phyloP scores from a whole-genome alignment of 495 filamentous ascomycete species.

The Recurvomyces mirabilis region DNA sequence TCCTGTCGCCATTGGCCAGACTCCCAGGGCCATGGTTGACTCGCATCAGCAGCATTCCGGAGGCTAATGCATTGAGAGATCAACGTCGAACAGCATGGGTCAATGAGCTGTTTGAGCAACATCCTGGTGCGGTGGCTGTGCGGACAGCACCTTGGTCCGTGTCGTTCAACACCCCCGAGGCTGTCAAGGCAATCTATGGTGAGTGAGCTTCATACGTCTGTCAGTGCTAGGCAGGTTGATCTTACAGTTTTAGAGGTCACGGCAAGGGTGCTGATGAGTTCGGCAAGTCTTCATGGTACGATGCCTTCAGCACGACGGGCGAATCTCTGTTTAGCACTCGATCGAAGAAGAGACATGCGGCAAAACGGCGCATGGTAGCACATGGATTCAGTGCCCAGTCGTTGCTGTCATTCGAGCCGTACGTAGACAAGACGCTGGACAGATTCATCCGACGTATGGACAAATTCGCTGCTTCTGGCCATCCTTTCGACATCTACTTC shows the following conservation, averaged over 20 bases:
- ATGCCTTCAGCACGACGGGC: constrained; percentile 19
- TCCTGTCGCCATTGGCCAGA: constrained; percentile 20
- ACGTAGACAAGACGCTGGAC: constrained; percentile 12
- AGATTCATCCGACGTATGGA: constrained; percentile 13
- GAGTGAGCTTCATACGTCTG: not conserved
- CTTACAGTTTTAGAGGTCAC: constrained; percentile 2
- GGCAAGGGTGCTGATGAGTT: constrained; percentile 11
- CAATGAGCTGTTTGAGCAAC: constrained; percentile 10
- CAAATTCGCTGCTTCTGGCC: constrained; percentile 1
- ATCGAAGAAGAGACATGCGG: constrained; percentile 19
- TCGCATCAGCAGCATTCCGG: constrained; percentile 11
- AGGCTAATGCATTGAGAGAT: constrained; percentile 19
- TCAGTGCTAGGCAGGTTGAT: not conserved
- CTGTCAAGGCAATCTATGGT: constrained; percentile 20
- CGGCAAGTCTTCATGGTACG: constrained; percentile 21
- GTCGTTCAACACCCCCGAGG: constrained; percentile 22
- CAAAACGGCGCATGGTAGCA: constrained; percentile 16
- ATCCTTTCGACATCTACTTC: constrained; percentile 18
- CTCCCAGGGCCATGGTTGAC: constrained; percentile 20
- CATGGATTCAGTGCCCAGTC: constrained; percentile 14
- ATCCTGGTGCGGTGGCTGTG: constrained; percentile 17
- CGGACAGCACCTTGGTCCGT: constrained; percentile 17
- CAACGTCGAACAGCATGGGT: constrained; percentile 15
- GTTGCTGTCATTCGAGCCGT: constrained; percentile 16
- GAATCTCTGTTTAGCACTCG: constrained; percentile 15